Evolutionary conservation across 163 green algal genomes (phyloP), one percentile per base, ranked within the genome.

Genomic region (Scenedesmus sp.): DNA sequence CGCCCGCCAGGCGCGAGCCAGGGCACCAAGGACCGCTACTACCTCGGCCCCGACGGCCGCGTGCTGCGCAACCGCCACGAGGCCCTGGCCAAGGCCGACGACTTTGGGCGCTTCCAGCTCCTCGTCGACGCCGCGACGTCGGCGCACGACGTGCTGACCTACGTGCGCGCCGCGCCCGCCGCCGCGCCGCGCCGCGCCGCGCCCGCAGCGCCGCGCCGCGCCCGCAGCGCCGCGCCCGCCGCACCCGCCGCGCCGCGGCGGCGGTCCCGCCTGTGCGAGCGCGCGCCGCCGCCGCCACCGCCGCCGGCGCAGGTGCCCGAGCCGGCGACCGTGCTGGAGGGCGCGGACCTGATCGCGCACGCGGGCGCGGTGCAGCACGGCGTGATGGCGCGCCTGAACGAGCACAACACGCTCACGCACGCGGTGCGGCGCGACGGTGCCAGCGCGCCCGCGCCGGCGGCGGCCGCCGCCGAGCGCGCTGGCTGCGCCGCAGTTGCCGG

Each of bases 21-120:
- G 51, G 67, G 67, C 42, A 65, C 17, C 34, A 76, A 76, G 67
- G 67, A 76, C 48, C 45, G 67, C 20, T 76, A 76, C 29, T 76
- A 76, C 48, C 50, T 76, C n/a, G 34, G n/a, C 20, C 67, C 67
- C 42, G 67, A 76, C 58, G 67, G 67, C 51, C 58, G 58, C 31
- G 29, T 76, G 14, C 15, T 65, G 50, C 67, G 67, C 51, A 58
- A 34, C 4, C 58, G 67, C 7, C 5, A 9, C 20, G 67, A 76
- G 47, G 67, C 67, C 1, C 4, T 65, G 10, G 6, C 28, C 18
- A 53, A 53, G 11, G 22, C 44, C 4, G 50, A 15, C 17, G 67
- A 76, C 22, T 17, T 54, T 50, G 67, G 28, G 22, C 58, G 58
- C 20, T 64, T 76, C 11, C 20, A 57, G 10, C 29, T 76, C 50